Conservation (phyloP, 352 stramenopile species). For the Globisporangium barbulae region DNA sequence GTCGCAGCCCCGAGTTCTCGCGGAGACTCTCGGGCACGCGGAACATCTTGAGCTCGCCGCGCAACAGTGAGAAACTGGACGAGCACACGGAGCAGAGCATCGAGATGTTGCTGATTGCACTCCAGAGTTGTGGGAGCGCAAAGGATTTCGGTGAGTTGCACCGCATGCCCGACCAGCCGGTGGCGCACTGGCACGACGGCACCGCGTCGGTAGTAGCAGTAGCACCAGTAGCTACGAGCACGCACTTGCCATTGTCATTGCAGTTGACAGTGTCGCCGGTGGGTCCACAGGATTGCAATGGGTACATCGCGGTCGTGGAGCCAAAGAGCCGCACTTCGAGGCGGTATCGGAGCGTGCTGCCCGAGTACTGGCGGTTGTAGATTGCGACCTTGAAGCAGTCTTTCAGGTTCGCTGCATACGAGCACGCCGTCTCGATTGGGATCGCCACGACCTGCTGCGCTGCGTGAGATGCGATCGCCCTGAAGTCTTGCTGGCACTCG, state of each 20-base stretch:
- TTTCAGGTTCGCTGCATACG: conserved; percentile 24
- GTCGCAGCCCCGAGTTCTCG: conserved; percentile 37
- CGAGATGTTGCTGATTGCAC: conserved; percentile 42
- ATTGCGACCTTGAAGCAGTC: conserved; percentile 75
- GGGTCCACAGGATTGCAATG: conserved; percentile 18
- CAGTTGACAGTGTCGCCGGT: conserved; percentile 34
- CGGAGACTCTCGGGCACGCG: conserved; percentile 62
- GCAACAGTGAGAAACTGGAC: conserved; percentile 37
- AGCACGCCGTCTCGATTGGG: conserved; percentile 41
- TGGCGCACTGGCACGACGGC: conserved; percentile 48
- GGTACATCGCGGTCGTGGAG: conserved; percentile 22
- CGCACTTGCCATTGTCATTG: conserved; percentile 47
- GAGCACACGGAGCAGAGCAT: conserved; percentile 54
- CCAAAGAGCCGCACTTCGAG: conserved; percentile 40
- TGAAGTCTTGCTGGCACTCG: conserved; percentile 51
- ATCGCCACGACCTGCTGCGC: conserved; percentile 38
- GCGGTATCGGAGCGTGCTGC: conserved; percentile 34
- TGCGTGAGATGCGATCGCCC: conserved; percentile 22
- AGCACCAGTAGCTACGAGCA: conserved; percentile 21
- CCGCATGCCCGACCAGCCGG: conserved; percentile 53
- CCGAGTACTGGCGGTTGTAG: conserved; percentile 61
- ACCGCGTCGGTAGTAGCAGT: not conserved
- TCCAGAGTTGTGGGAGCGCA: conserved; percentile 55
- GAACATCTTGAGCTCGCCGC: conserved; percentile 60
- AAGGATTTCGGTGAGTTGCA: conserved; percentile 63